Base-by-base conservation (phyloP, 176 grass and related monocot genomes). In the Ananas comosus region DNA sequence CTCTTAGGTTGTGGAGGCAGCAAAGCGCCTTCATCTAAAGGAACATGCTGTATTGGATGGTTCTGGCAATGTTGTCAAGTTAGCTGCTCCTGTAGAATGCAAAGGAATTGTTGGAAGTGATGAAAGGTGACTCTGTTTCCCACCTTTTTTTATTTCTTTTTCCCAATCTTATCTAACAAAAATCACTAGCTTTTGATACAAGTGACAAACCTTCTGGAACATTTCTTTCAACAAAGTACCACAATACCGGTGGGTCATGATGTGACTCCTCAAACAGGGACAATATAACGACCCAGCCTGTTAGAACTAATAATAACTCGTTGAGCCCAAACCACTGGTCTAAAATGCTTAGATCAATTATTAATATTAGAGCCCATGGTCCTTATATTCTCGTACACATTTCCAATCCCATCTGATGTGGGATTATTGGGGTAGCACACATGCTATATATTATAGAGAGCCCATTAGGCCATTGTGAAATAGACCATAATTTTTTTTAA, bases 21-120 rank as follows among this genome's bases (percentile, higher is more conserved):
- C 89, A 81, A 93, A 91, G 71, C 65, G 74, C 18, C 90, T 99
- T 33, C 94, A 93, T 75, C 63, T 99, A 64, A 99, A 99, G 78
- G 94, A 99, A 69, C 94, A 99, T 70, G 49, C 65, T 50, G 90
- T 93, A 72, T 77, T 99, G 64, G 94, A 99, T 93, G 94, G 94
- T 76, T 99, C 87, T 80, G 90, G 87, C 51, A 88, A 93, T 81
- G 76, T 54, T 72, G 75, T 99, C 57, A 99, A 99, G 78, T 81
- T 99, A 80, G 94, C 94, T 79, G 94, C 86, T 72, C 91, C 94
- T 51, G 90, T 99, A 1, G 94, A 99, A 85, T 99, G 89, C 73
- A 99, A 99, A 68, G 94, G 94, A 74, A 99, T 99, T 75, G 82
- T 99, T 76, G 94, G 94, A 47, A 93, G 94, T 64, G 94, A 99